Conservation (phyloP, 2,329 filamentous ascomycete genomes). For the Cercospora nicotianae region DNA sequence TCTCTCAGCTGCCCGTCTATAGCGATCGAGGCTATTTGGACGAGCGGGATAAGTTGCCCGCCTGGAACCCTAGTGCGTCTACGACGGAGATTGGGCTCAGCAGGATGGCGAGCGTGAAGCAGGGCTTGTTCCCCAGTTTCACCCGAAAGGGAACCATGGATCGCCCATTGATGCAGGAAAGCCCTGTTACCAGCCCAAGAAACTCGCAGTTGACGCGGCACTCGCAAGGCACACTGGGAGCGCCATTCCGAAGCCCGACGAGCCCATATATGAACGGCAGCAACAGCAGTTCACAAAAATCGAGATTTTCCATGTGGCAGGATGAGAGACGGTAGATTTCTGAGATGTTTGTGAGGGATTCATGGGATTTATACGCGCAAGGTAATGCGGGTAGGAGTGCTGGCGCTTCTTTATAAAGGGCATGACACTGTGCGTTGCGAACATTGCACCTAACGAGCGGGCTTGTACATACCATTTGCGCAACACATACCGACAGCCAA, state of each 20-base stretch:
- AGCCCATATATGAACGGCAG: conserved; percentile 2
- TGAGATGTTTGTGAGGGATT: neutral
- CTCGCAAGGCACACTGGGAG: conserved; percentile 3
- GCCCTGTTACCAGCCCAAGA: conserved; percentile 2
- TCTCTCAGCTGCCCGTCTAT: conserved; percentile 11
- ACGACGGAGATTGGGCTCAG: conserved; percentile 2
- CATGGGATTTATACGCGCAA: neutral
- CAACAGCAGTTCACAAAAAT: neutral
- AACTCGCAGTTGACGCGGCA: conserved; percentile 5
- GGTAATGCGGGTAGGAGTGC: neutral
- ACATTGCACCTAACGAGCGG: neutral
- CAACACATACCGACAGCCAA: neutral
- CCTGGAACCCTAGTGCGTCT: conserved; percentile 15
- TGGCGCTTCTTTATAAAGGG: neutral
- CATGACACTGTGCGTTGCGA: neutral
- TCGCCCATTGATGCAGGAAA: conserved; percentile 7
- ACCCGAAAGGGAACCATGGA: conserved; percentile 2
- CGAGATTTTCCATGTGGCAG: conserved; percentile 7
- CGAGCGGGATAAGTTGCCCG: conserved; percentile 15
- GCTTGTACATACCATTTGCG: conserved; percentile 8
- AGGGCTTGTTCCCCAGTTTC: neutral
- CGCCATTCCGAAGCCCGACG: neutral
- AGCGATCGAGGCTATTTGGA: conserved; percentile 13
- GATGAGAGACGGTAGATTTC: conserved; percentile 2
- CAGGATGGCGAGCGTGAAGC: conserved; percentile 18